A percentile compares a stretch with the other conserved stretches of the same genome.
Conservation (phyloP, 805 yeast genomes). For the Zygoascus ofunaensis region DNA sequence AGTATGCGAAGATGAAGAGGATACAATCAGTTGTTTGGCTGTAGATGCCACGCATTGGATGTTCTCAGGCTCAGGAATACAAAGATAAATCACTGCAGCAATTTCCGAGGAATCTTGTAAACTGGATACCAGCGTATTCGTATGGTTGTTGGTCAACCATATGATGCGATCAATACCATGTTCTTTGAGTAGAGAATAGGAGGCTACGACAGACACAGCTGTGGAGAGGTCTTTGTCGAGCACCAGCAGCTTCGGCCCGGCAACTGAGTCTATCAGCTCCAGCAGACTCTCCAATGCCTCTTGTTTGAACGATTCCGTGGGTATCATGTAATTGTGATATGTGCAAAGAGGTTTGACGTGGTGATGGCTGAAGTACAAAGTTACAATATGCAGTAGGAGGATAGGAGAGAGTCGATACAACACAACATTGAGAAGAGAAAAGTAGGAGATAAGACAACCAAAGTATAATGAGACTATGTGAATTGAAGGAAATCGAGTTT, state of each 20-base stretch:
- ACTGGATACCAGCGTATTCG: conserved; percentile 3
- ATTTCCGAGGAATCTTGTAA: conserved; percentile 6
- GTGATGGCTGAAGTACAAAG: too few relatives aligned
- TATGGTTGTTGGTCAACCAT: conserved; percentile 33
- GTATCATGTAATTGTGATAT: too few relatives aligned
- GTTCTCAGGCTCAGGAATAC: neutral
- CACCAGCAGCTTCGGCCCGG: conserved; percentile 26
- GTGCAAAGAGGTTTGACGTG: too few relatives aligned
- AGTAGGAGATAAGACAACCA: too few relatives aligned
- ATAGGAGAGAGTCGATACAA: too few relatives aligned
- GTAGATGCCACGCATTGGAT: neutral
- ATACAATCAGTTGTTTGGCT: neutral
- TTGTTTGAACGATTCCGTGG: conserved; percentile 8
- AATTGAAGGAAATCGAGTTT: too few relatives aligned
- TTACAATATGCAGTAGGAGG: too few relatives aligned
- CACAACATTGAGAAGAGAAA: too few relatives aligned
- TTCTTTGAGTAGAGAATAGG: conserved; percentile 44
- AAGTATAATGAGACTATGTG: too few relatives aligned
- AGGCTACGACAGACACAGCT: conserved; percentile 44
- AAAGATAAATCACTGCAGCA: conserved; percentile 20
- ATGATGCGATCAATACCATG: conserved; percentile 41
- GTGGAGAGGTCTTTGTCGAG: conserved; percentile 42
- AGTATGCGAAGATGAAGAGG: neutral
- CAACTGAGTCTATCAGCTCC: conserved; percentile 22
- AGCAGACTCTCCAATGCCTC: conserved; percentile 19